Evolutionary conservation across 1,139 yeast species (phyloP).

Genomic region (Taiozyma sp.): DNA sequence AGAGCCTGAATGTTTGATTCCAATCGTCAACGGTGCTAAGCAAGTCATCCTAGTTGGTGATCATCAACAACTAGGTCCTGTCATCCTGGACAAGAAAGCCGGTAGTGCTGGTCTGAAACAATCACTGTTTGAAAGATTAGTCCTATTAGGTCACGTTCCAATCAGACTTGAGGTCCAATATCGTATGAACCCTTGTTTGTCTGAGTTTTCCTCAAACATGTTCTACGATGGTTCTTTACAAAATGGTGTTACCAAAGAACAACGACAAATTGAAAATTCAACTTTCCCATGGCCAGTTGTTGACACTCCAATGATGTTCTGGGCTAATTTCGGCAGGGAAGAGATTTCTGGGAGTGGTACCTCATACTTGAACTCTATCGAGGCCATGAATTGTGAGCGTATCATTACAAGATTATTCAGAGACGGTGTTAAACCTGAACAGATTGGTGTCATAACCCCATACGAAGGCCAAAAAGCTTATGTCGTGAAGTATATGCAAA

Average conservation of each 20-base stretch:
- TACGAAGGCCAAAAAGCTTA: conserved; percentile 93
- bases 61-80: conserved; percentile 94
- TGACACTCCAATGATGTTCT: conserved; percentile 87
- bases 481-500: conserved; percentile 69
- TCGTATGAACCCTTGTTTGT: conserved; percentile 87
- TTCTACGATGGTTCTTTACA: conserved; percentile 91
- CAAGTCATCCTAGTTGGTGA: conserved; percentile 92
- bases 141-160: conserved; percentile 81
- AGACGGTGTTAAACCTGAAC: conserved; percentile 76
- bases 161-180: conserved; percentile 87
- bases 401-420: conserved; percentile 66
- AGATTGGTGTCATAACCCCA: conserved; percentile 91
- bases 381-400: conserved; percentile 87
- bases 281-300: conserved; percentile 88
- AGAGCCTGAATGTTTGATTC: conserved; percentile 88
- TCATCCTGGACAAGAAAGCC: conserved; percentile 71
- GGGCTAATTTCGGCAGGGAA: conserved; percentile 89
- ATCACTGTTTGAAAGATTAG: conserved; percentile 80
- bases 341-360: conserved; percentile 82
- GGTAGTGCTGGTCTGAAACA: conserved; percentile 83
- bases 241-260: conserved; percentile 79
- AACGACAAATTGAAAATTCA: conserved; percentile 50
- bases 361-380: conserved; percentile 82
- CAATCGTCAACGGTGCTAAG: conserved; percentile 83
- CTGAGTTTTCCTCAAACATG: conserved; percentile 88